Evolutionary conservation across 139 green algal genomes (phyloP), one percentile per base, ranked within the genome.

Genomic region (Raphidocelis subcapitata): DNA sequence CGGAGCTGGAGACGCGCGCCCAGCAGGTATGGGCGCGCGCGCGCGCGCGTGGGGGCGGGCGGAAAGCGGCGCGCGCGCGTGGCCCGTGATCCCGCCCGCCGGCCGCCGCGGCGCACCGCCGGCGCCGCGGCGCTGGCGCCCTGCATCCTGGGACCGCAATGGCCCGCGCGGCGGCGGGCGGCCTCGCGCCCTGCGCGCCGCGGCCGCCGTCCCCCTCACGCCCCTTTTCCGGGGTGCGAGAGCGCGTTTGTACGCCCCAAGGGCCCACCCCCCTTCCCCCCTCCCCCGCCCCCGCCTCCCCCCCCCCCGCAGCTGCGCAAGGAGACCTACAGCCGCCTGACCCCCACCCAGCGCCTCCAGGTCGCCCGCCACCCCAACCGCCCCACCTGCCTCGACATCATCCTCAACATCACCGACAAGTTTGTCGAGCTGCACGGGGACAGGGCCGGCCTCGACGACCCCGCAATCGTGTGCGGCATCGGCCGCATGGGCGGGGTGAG

Each of bases 341-440:
- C 94, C 20, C 90, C 94, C 5, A 90, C 90, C 5, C 94, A 98
- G 87, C 77, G 89, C 26, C 86, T 98, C 59, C 90, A 97, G 80
- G 94, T 98, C 16, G 94, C 94, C 2, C 92, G 94, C 63, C 94
- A 98, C 82, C 93, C 94, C 60, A 97, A 97, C 83, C 79, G 90
- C 44, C 94, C 94, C 54, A 98, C 94, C 33, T 98, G 96, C 86
- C 86, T 98, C 35, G 94, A 98, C 80, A 96, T 98, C 78, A 94
- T 92, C 31, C 84, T 97, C 41, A 98, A 98, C 88, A 98, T 98
- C 76, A 93, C 89, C 20, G 94, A 97, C 73, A 96, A 97, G 81
- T 84, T 81, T 0, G 49, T 56, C 49, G 94, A 99, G 89, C 86
- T 99, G 73, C 95, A 99, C 74, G 95, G 95, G 28, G 95, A 99